Percentiles rank a stretch among this genome's conserved stretches.
Conservation (phyloP, 768 basidiomycete species). For the Tulasnella sp. region DNA sequence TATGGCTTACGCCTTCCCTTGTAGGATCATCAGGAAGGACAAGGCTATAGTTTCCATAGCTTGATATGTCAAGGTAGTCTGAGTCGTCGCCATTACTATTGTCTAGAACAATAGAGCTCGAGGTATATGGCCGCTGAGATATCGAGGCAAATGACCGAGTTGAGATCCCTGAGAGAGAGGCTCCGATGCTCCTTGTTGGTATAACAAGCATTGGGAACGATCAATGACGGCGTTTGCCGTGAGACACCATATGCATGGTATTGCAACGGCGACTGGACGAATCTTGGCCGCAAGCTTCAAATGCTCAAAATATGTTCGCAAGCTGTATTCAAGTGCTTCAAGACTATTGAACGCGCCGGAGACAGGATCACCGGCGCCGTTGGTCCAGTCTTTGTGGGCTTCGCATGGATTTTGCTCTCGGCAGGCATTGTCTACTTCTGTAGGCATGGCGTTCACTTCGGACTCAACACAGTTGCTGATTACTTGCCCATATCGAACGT, state of each 20-base stretch:
- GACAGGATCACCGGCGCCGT: constrained; percentile 82
- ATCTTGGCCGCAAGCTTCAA: too few species aligned
- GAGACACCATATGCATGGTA: too few species aligned
- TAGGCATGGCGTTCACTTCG: constrained; percentile 32
- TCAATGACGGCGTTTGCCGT: too few species aligned
- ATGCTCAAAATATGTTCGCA: constrained; percentile 7
- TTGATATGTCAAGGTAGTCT: constrained; percentile 8
- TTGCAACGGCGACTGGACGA: too few species aligned
- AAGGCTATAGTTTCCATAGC: constrained; percentile 21
- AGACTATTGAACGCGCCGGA: constrained; percentile 55
- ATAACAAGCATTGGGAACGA: too few species aligned
- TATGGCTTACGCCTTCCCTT: constrained; percentile 15
- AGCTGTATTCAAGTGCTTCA: constrained; percentile 52
- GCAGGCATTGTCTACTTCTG: constrained; percentile 70
- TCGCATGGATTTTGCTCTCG: constrained; percentile 66
- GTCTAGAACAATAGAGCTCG: too few species aligned
- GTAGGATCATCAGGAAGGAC: constrained; percentile 14
- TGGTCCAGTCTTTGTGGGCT: constrained; percentile 77
- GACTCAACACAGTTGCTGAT: not conserved
- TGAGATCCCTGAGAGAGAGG: too few species aligned
- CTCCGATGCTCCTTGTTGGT: too few species aligned
- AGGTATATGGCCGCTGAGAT: too few species aligned
- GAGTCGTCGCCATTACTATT: not conserved
- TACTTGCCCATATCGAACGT: not conserved
- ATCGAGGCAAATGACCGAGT: too few species aligned